These are phyloP conservation scores for Russula foetens DNA, from an alignment of 768 basidiomycete genomes.

Conservation along the genomic window DNA sequence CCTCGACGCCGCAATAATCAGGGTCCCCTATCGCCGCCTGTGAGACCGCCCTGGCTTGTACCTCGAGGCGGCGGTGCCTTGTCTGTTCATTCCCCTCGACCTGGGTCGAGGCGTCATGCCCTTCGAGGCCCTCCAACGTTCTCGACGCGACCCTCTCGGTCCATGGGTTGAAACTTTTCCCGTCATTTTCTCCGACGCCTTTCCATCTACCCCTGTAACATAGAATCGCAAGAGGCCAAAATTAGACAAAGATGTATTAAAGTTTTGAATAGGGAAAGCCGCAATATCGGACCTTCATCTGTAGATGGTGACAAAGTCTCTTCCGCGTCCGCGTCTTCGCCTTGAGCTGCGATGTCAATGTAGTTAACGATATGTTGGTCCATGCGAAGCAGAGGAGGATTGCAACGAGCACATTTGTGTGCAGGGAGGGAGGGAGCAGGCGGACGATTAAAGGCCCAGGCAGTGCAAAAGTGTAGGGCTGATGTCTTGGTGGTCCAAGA, in stretches of 20 bases:
- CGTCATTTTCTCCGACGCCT: conserved; percentile 24
- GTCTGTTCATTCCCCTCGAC: conserved; percentile 53
- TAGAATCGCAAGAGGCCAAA: conserved; percentile 12
- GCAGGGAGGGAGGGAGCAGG: not conserved
- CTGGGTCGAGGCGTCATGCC: conserved; percentile 50
- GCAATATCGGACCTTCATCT: conserved; percentile 4
- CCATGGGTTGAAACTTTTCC: conserved; percentile 72
- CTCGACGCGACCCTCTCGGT: conserved; percentile 63
- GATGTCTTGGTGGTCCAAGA: conserved; percentile 45
- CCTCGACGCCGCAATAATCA: not conserved
- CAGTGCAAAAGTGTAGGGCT: conserved; percentile 40
- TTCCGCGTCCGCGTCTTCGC: not conserved
- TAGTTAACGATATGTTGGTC: not conserved
- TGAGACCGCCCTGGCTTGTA: conserved; percentile 65
- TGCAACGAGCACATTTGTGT: not conserved
- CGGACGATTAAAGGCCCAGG: conserved; percentile 19
- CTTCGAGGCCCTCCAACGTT: conserved; percentile 77
- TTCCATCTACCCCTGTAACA: conserved; percentile 50
- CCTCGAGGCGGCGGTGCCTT: conserved; percentile 51
- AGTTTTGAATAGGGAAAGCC: not conserved
- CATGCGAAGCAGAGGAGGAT: not conserved
- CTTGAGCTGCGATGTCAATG: not conserved
- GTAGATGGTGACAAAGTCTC: not conserved
- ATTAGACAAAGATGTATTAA: not conserved
- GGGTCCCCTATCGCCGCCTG: conserved; percentile 51